A percentile compares a stretch with the other conserved stretches of the same genome.
Evolutionary conservation across 2,329 filamentous ascomycete genomes (phyloP).

Genomic region (Aspergillus aculeatinus): DNA sequence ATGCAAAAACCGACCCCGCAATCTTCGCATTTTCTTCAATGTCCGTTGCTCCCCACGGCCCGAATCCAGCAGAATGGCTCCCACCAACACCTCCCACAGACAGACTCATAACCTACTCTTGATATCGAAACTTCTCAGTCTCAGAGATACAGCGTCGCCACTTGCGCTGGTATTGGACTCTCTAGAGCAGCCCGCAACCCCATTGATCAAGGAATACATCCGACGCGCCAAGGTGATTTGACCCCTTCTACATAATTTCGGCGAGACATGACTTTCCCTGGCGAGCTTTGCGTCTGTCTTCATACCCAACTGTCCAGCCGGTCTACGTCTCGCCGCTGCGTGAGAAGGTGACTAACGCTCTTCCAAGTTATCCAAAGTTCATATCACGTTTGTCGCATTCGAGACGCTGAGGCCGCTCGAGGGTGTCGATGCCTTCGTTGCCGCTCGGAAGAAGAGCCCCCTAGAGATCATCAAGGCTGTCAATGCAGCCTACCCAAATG

Average conservation of each 20-base stretch:
- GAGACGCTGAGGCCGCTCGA: conserved; percentile 66
- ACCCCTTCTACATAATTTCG: background rate
- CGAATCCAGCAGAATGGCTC: conserved; percentile 30
- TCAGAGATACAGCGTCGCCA: conserved; percentile 77
- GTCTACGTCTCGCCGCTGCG: background rate
- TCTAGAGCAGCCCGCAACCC: conserved; percentile 74
- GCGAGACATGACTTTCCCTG: background rate
- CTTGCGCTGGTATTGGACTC: conserved; percentile 84
- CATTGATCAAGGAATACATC: conserved; percentile 71
- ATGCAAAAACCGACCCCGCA: conserved; percentile 16
- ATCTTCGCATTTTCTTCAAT: conserved; percentile 2
- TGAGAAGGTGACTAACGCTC: background rate
- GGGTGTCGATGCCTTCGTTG: conserved; percentile 67
- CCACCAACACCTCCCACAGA: conserved; percentile 56
- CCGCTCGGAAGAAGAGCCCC: conserved; percentile 60
- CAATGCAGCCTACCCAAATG: conserved; percentile 36
- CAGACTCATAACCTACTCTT: conserved; percentile 82
- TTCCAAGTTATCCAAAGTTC: conserved; percentile 55
- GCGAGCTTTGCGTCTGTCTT: background rate
- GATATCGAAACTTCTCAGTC: conserved; percentile 76
- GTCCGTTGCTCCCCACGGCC: background rate
- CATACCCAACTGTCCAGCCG: too few species aligned
- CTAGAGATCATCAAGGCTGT: conserved; percentile 61
- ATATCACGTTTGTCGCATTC: conserved; percentile 75
- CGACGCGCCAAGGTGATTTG: conserved; percentile 68